Evolutionary conservation across 257 asterid species (phyloP), one percentile per base, ranked within the genome.

Genomic region (Rauvolfia tetraphylla): DNA sequence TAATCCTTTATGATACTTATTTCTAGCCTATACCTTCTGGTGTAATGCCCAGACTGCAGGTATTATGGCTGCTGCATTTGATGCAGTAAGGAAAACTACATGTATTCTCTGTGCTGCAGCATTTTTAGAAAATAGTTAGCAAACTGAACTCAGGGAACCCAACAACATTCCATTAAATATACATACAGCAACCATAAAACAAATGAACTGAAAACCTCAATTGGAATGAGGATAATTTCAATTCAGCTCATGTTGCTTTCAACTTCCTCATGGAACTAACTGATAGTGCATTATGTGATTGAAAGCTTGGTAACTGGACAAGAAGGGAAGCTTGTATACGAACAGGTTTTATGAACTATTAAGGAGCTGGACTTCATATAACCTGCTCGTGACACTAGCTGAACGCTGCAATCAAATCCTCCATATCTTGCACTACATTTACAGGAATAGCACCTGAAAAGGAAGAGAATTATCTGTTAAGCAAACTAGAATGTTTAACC

Each of bases 11-110:
- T 33, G 17, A 17, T 17, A 39, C 71, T 10, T 44, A 8, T 31
- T 62, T 46, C 34, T 11, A 23, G 1, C n/a, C 56, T 63, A 2
- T 75, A 93, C 97, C 98, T 87, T 93, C 59, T 86, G 84, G 62
- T 88, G 96, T 68, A 93, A 92, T 67, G 97, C 85, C 96, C 92
- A 92, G 80, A 82, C 90, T 65, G 94, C 95, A 22, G 98, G 97
- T 54, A 93, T 89, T 54, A 92, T 75, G 56, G 97, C 96, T 41
- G 94, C 98, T 61, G 90, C 93, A 78, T 92, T 93, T 58, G 98
- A 93, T 71, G 88, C 96, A 74, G 89, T 86, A 61, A 92, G 98
- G 83, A 89, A 90, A 67, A 89, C 74, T 2, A 96, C 90, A 46
- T 93, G 96, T 81, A 79, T 79, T 77, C 84, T 81, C 77, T 92